phyloP scores from a whole-genome alignment of 345 rosid genomes.

The Salix dunnii region DNA sequence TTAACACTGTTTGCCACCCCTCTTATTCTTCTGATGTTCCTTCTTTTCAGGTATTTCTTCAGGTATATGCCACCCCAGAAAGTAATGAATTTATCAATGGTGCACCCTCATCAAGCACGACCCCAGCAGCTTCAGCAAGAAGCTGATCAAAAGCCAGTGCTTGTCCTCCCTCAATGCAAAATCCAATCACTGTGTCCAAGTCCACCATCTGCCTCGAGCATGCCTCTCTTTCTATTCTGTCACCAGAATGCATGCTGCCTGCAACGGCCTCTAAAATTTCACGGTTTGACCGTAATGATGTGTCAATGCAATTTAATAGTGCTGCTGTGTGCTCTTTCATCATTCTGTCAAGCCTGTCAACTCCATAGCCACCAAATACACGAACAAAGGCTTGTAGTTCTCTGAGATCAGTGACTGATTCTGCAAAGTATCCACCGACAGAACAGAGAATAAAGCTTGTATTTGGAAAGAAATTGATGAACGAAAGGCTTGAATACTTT shows the following conservation, averaged over 20 bases:
- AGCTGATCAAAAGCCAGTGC: constrained; percentile 91
- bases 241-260: constrained; percentile 93
- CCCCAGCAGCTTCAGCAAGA: constrained; percentile 90
- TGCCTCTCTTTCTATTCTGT: constrained; percentile 79
- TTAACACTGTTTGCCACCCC: constrained; percentile 67
- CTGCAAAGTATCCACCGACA: constrained; percentile 98
- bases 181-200: constrained; percentile 87
- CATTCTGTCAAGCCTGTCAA: constrained; percentile 84
- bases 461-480: no score
- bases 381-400: constrained; percentile 84
- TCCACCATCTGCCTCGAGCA: constrained; percentile 80
- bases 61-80: constrained; percentile 74
- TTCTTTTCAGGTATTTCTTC: constrained; percentile 82
- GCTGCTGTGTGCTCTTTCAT: constrained; percentile 96
- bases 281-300: constrained; percentile 81
- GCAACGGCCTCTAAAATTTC: constrained; percentile 85
- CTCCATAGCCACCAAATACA: constrained; percentile 93
- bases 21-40: constrained; percentile 77
- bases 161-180: constrained; percentile 95
- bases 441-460: no score
- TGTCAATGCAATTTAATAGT: constrained; percentile 88
- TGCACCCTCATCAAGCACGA: constrained; percentile 80
- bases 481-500: no score
- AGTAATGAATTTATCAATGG: constrained; percentile 81
- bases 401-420: constrained; percentile 85